A percentile compares a stretch with the other conserved stretches of the same genome.
Conservation (phyloP, 1,139 yeast species). For the Blastobotrys persicus region DNA sequence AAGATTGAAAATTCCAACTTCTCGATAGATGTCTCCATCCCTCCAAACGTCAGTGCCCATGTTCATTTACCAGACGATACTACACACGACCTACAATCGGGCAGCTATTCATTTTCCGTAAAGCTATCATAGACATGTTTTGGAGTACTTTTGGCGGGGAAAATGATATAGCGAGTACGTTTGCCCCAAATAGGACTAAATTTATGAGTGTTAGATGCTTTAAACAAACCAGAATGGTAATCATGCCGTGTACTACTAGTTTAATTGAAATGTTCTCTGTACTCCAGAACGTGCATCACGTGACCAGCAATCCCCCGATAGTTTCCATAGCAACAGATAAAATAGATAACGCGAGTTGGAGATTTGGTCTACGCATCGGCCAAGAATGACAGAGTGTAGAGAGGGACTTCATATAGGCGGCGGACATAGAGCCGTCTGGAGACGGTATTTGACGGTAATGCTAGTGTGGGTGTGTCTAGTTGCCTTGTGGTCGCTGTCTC, state of each 20-base stretch:
- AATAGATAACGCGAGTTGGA: no score
- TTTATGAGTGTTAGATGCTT: no score
- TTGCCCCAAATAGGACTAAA: no score
- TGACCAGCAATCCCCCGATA: background rate
- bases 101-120: constrained; percentile 1
- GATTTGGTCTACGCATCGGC: no score
- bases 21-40: constrained; percentile 9
- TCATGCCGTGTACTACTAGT: no score
- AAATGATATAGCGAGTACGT: no score
- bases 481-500: constrained; percentile 2
- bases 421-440: background rate
- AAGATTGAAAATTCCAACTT: constrained; percentile 9
- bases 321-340: background rate
- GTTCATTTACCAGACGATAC: constrained; percentile 16
- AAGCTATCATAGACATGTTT: background rate
- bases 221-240: no score
- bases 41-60: constrained; percentile 11
- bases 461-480: constrained; percentile 4
- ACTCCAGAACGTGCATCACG: background rate
- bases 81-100: constrained; percentile 10
- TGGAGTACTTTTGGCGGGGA: no score
- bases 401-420: background rate
- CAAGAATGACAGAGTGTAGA: background rate
- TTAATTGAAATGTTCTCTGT: no score
- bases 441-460: background rate